A percentile compares a stretch with the other conserved stretches of the same genome.
phyloP scores from a whole-genome alignment of 495 filamentous ascomycete species.

The Penicillium chermesinum region DNA sequence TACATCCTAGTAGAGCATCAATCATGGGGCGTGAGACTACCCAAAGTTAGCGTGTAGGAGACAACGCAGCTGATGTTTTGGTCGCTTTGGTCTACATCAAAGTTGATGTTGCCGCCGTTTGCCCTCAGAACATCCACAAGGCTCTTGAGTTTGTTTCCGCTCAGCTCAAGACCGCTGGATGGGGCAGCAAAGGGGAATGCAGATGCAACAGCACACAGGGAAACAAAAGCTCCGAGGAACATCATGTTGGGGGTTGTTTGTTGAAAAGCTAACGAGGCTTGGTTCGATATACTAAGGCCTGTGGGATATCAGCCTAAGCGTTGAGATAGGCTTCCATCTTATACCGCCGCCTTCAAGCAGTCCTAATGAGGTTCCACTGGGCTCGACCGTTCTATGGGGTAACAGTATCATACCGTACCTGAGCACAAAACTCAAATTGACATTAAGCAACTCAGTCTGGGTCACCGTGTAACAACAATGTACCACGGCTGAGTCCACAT shows the following conservation, averaged over 20 bases:
- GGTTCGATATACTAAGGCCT: too few species aligned
- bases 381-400: neutral
- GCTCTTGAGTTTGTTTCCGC: constrained; percentile 8
- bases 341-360: neutral
- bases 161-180: constrained; percentile 2
- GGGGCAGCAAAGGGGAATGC: neutral
- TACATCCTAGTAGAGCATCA: neutral
- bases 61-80: constrained; percentile 13
- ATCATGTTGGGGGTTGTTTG: neutral
- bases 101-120: neutral
- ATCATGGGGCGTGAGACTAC: neutral
- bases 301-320: neutral
- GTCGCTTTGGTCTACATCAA: constrained; percentile 8
- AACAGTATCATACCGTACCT: neutral
- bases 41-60: constrained; percentile 11
- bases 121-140: neutral
- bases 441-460: too few species aligned
- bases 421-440: neutral
- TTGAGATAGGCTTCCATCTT: neutral
- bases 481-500: too few species aligned
- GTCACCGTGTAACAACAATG: too few species aligned
- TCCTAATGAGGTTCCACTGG: neutral
- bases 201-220: constrained; percentile 5
- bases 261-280: neutral
- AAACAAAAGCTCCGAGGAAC: constrained; percentile 6